Percentiles rank a stretch among this genome's conserved stretches.
These are phyloP conservation scores for Syncephalastrum monosporum DNA, from an alignment of 371 early-diverging fungal species.

Conservation along the genomic window DNA sequence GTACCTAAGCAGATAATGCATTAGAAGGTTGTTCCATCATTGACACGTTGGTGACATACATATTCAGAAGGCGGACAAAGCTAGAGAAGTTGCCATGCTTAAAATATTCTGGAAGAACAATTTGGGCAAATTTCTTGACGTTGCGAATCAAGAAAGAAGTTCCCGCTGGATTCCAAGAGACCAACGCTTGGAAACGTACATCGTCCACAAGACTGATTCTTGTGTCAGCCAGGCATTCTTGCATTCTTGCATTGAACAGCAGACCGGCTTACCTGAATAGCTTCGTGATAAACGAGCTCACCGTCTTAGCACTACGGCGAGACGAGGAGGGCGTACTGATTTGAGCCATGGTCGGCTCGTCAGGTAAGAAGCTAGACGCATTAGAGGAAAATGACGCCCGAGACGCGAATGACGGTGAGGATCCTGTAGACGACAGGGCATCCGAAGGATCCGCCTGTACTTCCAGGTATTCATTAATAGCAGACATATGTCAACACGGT, in stretches of 20 bases:
- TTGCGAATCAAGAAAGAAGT: slow-evolving; percentile 87
- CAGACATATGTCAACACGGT: too few species aligned
- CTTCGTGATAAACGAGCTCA: slow-evolving; percentile 30
- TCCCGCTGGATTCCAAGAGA: slow-evolving; percentile 80
- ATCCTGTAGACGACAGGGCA: too few species aligned
- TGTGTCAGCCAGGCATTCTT: not conserved
- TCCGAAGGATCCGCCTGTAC: too few species aligned
- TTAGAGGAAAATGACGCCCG: too few species aligned
- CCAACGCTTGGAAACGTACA: slow-evolving; percentile 66
- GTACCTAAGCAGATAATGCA: slow-evolving; percentile 41
- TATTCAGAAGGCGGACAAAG: slow-evolving; percentile 84
- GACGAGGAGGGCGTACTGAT: too few species aligned
- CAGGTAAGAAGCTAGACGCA: too few species aligned
- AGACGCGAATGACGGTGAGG: too few species aligned
- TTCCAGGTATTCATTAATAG: too few species aligned
- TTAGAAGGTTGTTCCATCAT: not conserved
- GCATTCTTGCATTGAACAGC: not conserved
- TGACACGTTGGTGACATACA: slow-evolving; percentile 38
- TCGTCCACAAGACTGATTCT: slow-evolving; percentile 72
- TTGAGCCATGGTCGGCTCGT: too few species aligned
- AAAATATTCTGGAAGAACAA: slow-evolving; percentile 73
- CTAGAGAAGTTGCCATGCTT: slow-evolving; percentile 82
- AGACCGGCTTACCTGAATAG: slow-evolving; percentile 15
- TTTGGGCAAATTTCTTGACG: slow-evolving; percentile 78
- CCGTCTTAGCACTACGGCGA: slow-evolving; percentile 4